Conservation (phyloP, 371 early-diverging fungal species). For the Apophysomyces ossiformis region DNA sequence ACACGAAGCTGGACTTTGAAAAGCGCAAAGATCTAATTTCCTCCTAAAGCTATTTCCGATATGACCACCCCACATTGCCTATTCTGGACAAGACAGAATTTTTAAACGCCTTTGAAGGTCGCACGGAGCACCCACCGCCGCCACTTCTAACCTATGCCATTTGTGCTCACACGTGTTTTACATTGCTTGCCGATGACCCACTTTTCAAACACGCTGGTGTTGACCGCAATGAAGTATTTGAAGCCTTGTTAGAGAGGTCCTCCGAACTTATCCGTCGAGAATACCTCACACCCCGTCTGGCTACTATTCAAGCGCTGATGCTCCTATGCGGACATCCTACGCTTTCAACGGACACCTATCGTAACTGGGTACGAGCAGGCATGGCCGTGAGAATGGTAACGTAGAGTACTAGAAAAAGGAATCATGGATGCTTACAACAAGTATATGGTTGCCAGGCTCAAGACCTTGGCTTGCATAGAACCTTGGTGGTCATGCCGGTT, state of each 20-base stretch:
- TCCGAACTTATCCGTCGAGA: slow-evolving; percentile 29
- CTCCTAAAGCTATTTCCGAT: slow-evolving; percentile 33
- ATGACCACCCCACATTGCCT: slow-evolving; percentile 35
- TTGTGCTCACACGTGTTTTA: slow-evolving; percentile 40
- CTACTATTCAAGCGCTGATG: slow-evolving; percentile 47
- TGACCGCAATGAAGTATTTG: slow-evolving; percentile 37
- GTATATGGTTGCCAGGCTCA: slow-evolving; percentile 32
- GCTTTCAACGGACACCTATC: slow-evolving; percentile 35
- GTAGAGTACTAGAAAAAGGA: not conserved
- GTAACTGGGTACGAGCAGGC: slow-evolving; percentile 50
- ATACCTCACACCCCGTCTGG: slow-evolving; percentile 40
- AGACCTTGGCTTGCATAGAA: slow-evolving; percentile 46
- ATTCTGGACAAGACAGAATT: slow-evolving; percentile 42
- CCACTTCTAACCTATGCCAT: slow-evolving; percentile 45
- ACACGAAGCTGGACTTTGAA: not conserved
- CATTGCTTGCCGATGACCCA: slow-evolving; percentile 28
- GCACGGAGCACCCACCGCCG: slow-evolving; percentile 32
- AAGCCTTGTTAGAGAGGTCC: slow-evolving; percentile 33
- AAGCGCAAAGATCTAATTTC: slow-evolving; percentile 1
- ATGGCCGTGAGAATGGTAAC: slow-evolving; percentile 56
- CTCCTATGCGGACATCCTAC: slow-evolving; percentile 45
- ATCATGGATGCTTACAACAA: not conserved
- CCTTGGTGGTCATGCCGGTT: slow-evolving; percentile 26
- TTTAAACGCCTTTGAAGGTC: slow-evolving; percentile 40
- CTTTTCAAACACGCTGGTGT: slow-evolving; percentile 30